A percentile compares a stretch with the other conserved stretches of the same genome.
phyloP scores from a whole-genome alignment of 2,329 filamentous ascomycete genomes.

The Byssothecium circinans region DNA sequence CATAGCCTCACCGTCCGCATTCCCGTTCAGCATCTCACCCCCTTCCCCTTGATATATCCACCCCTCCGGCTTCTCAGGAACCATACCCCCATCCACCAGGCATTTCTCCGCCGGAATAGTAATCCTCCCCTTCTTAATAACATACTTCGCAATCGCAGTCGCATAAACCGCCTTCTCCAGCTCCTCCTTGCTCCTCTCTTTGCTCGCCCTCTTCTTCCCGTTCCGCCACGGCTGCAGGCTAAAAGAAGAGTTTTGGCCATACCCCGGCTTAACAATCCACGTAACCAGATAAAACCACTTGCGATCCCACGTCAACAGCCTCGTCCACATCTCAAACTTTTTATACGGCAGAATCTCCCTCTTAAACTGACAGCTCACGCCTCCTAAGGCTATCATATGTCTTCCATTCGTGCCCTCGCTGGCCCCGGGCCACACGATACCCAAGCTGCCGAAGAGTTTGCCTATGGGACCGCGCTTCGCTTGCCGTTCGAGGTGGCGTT shows the following conservation, averaged over 20 bases:
- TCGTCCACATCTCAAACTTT: slow-evolving; percentile 52
- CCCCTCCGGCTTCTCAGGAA: slow-evolving; percentile 72
- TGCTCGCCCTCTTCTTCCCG: slow-evolving; percentile 16
- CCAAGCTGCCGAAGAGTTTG: background rate
- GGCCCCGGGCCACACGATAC: slow-evolving; percentile 4
- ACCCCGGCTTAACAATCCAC: slow-evolving; percentile 51
- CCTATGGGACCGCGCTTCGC: slow-evolving; percentile 6
- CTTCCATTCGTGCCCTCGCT: slow-evolving; percentile 13
- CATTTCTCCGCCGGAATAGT: slow-evolving; percentile 82
- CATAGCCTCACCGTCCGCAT: slow-evolving; percentile 15
- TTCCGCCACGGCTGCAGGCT: slow-evolving; percentile 52
- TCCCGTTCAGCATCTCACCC: slow-evolving; percentile 6
- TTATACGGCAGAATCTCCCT: slow-evolving; percentile 50
- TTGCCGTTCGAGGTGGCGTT: slow-evolving; percentile 19
- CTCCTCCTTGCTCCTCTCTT: slow-evolving; percentile 33
- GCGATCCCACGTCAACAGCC: slow-evolving; percentile 52
- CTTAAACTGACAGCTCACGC: slow-evolving; percentile 52
- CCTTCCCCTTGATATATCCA: slow-evolving; percentile 28
- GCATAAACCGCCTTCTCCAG: slow-evolving; percentile 51
- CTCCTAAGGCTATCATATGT: slow-evolving; percentile 49
- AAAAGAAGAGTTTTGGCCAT: slow-evolving; percentile 45
- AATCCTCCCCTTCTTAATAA: slow-evolving; percentile 61
- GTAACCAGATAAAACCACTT: slow-evolving; percentile 56
- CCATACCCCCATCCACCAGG: slow-evolving; percentile 68
- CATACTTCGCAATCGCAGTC: slow-evolving; percentile 54